phyloP scores from a whole-genome alignment of 345 rosid genomes.

The Sonneratia caseolaris region DNA sequence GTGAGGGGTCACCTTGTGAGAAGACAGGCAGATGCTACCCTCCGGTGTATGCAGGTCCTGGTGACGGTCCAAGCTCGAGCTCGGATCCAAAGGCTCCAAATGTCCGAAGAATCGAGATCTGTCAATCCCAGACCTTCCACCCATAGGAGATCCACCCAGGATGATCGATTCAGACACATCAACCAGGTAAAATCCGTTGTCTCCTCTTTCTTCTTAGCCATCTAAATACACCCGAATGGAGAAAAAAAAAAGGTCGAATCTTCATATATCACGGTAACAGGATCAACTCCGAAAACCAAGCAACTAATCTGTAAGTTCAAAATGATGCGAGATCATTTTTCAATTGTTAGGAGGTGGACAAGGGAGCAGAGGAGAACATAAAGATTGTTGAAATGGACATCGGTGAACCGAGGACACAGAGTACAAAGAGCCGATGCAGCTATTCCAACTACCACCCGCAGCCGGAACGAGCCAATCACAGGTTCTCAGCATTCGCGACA shows the following conservation, averaged over 20 bases:
- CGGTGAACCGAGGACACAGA: conserved; percentile 27
- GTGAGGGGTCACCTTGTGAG: conserved; percentile 87
- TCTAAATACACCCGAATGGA: neutral
- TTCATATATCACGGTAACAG: too few species aligned
- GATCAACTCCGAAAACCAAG: too few species aligned
- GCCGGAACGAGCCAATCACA: conserved; percentile 21
- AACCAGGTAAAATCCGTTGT: conserved; percentile 28
- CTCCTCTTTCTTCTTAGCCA: neutral
- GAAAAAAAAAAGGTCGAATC: neutral
- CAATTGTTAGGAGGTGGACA: conserved; percentile 36
- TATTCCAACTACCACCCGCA: conserved; percentile 24
- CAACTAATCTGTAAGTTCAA: neutral
- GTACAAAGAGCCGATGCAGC: conserved; percentile 34
- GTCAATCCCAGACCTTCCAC: conserved; percentile 37
- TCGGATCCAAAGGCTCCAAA: conserved; percentile 50
- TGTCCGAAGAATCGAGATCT: conserved; percentile 37
- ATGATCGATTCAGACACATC: conserved; percentile 10
- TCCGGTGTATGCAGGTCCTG: conserved; percentile 81
- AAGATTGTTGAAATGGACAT: conserved; percentile 82
- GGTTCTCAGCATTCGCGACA: conserved; percentile 25
- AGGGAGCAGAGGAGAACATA: conserved; percentile 53
- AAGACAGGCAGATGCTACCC: conserved; percentile 81
- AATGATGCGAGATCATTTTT: neutral
- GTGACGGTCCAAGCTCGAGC: conserved; percentile 73
- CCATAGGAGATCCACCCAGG: conserved; percentile 40